Evolutionary conservation across 129 eudicot genomes (phyloP).

Genomic region (Artemisia argyi): DNA sequence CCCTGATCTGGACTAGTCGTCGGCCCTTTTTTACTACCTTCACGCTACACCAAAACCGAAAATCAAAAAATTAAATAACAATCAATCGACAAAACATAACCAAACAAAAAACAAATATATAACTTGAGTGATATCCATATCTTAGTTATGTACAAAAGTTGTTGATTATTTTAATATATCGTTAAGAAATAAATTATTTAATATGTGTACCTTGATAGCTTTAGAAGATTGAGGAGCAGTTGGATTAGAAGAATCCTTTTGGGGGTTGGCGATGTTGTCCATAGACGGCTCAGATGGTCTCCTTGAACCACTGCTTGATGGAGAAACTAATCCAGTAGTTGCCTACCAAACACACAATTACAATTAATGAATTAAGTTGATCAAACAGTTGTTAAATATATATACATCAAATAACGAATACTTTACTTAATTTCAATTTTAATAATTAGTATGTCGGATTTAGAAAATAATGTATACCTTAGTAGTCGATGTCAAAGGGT

Average conservation of each 20-base stretch:
- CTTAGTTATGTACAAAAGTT: slow-evolving; percentile 24
- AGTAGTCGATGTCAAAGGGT: slow-evolving; percentile 52
- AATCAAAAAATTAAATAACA: neutral
- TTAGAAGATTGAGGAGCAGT: slow-evolving; percentile 59
- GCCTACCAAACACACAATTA: slow-evolving; percentile 69
- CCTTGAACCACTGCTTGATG: slow-evolving; percentile 72
- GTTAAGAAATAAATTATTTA: neutral
- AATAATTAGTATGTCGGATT: slow-evolving; percentile 7
- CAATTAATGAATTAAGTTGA: slow-evolving; percentile 10
- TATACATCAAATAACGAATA: neutral
- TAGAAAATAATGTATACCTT: slow-evolving; percentile 36
- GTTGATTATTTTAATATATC: slow-evolving; percentile 5
- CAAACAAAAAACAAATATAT: slow-evolving; percentile 5
- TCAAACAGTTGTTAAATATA: slow-evolving; percentile 4
- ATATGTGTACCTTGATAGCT: slow-evolving; percentile 65
- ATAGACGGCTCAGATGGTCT: slow-evolving; percentile 85
- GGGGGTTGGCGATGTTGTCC: slow-evolving; percentile 65
- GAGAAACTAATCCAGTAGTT: slow-evolving; percentile 69
- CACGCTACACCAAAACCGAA: slow-evolving; percentile 59
- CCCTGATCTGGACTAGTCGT: slow-evolving; percentile 86
- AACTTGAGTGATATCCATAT: slow-evolving; percentile 21
- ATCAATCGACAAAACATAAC: neutral
- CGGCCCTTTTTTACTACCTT: slow-evolving; percentile 86
- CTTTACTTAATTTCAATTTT: neutral
- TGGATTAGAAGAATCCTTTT: slow-evolving; percentile 45